These are phyloP conservation scores for Parathielavia hyrcaniae DNA, from an alignment of 495 filamentous ascomycete genomes.

Conservation along the genomic window DNA sequence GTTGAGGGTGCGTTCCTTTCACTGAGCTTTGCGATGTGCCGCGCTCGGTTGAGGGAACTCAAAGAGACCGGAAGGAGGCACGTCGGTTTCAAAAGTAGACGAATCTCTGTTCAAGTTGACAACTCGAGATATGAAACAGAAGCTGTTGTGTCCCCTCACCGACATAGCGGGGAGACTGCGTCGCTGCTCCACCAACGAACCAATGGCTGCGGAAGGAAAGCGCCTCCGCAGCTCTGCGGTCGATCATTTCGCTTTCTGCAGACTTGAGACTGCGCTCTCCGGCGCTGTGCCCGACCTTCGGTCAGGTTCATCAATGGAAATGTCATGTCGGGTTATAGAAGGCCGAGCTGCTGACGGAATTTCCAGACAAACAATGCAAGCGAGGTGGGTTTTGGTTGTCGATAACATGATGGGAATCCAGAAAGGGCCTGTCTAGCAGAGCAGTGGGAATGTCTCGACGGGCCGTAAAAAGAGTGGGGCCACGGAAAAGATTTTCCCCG, in stretches of 20 bases:
- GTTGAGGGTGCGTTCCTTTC: no score
- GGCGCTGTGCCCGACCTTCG: no score
- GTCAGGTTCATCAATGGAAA: no score
- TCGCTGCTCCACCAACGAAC: neutral
- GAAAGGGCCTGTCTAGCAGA: no score
- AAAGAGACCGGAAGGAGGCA: neutral
- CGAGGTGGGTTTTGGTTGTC: no score
- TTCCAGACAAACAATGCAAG: no score
- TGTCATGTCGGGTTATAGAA: no score
- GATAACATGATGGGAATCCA: no score
- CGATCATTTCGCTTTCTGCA: neutral
- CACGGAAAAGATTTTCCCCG: no score
- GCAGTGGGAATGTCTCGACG: no score
- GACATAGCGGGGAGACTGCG: slow-evolving; percentile 20
- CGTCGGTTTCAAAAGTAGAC: neutral
- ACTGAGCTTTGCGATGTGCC: neutral
- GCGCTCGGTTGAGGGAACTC: neutral
- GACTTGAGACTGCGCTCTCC: neutral
- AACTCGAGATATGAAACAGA: neutral
- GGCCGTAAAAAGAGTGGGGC: no score
- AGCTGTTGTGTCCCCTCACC: slow-evolving; percentile 12
- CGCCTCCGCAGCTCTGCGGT: neutral
- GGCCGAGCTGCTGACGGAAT: no score
- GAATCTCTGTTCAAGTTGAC: neutral
- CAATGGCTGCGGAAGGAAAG: slow-evolving; percentile 3